Evolutionary conservation across 225 moss, liverwort and hornwort species (phyloP), one percentile per base, ranked within the genome.

Genomic region (Thuidium tamariscinum): DNA sequence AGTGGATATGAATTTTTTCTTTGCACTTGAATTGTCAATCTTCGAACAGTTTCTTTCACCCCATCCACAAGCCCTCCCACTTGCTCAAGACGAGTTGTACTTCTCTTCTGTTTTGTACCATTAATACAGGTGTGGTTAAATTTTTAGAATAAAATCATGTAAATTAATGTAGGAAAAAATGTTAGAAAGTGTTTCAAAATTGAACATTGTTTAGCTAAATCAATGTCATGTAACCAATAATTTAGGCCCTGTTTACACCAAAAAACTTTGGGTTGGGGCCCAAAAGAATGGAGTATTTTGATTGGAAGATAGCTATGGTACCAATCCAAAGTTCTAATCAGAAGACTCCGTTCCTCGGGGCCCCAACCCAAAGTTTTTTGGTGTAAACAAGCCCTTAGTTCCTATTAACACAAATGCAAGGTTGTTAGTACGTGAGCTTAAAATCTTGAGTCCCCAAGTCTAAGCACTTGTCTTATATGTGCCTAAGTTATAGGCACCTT

Each of bases 1-100:
- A 97, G 88, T 60, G 96, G 96, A 62, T 89, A 88, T 2, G 94
- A 95, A 34, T 94, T 94, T 71, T 95, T 93, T 17, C 94, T 85
- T 73, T 88, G 89, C 66, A 88, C 82, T 91, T 90, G 91, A 73
- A 93, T n/a, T 6, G 94, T 92, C 75, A 95, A 83, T 82, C 93
- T 89, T 76, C 83, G 86, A 57, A 96, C 90, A 1, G 76, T 85
- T 7, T 54, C 67, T 88, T 91, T 93, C 5, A 94, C 44, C 14
- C 90, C 90, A 73, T 92, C 73, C 1, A 62, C 78, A 69, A 89
- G 67, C 12, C 86, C 86, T 84, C 82, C 70, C 5, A 94, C 83
- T 93, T 88, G 22, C 25, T 92, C 44, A 82, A 91, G 86, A 57
- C 90, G 86, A 68, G 87, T 27, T 41, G 74, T 76, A 46, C 91